phyloP scores from a whole-genome alignment of 768 basidiomycete species.

The Naganishia randhawae region DNA sequence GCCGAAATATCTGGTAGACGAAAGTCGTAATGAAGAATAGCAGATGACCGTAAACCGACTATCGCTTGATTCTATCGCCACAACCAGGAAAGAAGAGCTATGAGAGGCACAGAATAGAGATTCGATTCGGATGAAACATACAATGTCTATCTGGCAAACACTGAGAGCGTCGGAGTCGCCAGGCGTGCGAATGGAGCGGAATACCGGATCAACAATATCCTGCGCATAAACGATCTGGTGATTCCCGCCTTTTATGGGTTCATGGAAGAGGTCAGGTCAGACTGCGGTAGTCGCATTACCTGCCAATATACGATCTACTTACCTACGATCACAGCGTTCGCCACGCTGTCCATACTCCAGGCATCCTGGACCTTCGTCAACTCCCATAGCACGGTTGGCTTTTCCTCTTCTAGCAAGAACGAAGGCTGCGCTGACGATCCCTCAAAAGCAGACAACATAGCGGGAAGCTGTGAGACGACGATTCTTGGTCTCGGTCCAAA shows the following conservation, averaged over 20 bases:
- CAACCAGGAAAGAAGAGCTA: neutral
- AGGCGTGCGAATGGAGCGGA: constrained; percentile 13
- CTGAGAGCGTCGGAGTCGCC: constrained; percentile 17
- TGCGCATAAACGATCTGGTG: constrained; percentile 15
- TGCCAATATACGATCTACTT: neutral
- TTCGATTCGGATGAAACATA: neutral
- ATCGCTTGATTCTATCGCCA: constrained; percentile 22
- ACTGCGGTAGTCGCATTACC: neutral
- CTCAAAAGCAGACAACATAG: constrained; percentile 10
- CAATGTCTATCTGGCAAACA: constrained; percentile 26
- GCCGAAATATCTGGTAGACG: neutral
- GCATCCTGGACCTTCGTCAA: constrained; percentile 26
- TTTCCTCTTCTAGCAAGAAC: constrained; percentile 5
- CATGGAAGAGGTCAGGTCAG: neutral
- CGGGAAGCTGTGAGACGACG: constrained; percentile 26
- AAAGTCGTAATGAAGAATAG: constrained; percentile 26
- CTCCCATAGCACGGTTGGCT: constrained; percentile 22
- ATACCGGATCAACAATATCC: constrained; percentile 9
- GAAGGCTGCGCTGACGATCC: neutral
- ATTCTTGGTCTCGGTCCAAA: constrained; percentile 25
- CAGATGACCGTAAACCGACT: constrained; percentile 24
- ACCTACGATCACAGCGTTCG: constrained; percentile 11
- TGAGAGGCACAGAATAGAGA: neutral
- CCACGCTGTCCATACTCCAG: constrained; percentile 15
- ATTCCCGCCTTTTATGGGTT: constrained; percentile 3